Base-by-base conservation (phyloP, 257 asterid genomes). In the Ilex asprella region DNA sequence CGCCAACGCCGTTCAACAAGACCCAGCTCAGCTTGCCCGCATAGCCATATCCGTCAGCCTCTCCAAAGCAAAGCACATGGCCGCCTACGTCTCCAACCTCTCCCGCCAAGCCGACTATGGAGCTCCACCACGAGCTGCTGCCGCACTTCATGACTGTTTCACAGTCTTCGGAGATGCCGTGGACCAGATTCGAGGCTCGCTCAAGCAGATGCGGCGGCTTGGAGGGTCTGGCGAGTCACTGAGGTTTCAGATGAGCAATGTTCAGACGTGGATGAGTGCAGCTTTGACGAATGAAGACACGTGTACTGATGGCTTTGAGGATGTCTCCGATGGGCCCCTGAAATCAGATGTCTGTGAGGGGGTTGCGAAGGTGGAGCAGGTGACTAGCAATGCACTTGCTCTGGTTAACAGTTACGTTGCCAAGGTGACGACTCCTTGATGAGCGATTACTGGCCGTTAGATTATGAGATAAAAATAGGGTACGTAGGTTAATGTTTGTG, bases 191-290 rank as follows among this genome's bases (percentile, higher is more conserved):
- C 83, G 81, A 0, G 91, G 76, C 31, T 92, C 99, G 9, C 64
- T 86, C 62, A 64, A 55, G 59, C 94, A 91, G 76, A 91, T 91
- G 96, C 81, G 82, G 9, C 75, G 55, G 70, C 86, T 88, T 1
- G 46, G 55, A 0, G 85, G 76, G 10, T 43, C 70, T 3, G 79
- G 86, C 0, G 88, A 78, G 80, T 71, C 84, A 76, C 70, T 88
- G 71, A 75, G 82, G 82, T 86, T 84, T 66, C 86, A 84, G 78
- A 71, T 91, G 73, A 84, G 92, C 63, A 88, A 91, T 41, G 94
- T 91, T 52, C 96, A 86, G 88, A 91, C 98, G 67, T 91, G 98
- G 98, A 86, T 91, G 94, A 91, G 98, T 63, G 96, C 98, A 0
- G 96, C 98, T 2, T 54, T 88, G 78, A 91, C 93, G 11, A 84